Base-by-base conservation (phyloP, 2,329 filamentous ascomycete species). In the Pseudogymnoascus sp. region DNA sequence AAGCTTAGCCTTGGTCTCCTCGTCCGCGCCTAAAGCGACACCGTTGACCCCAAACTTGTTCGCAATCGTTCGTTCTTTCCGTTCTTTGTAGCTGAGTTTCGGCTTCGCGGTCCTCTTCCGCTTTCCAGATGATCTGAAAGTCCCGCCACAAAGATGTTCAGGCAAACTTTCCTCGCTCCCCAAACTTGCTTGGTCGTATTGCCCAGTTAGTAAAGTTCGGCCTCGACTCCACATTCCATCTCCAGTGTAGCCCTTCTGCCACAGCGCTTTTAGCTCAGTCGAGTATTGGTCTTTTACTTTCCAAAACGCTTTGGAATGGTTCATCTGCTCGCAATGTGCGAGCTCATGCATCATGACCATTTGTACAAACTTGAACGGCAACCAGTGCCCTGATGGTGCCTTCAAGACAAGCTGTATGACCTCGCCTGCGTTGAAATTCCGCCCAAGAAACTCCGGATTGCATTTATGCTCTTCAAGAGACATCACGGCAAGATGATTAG, bases 281-380 rank as follows among this genome's bases (percentile, higher is more conserved):
- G 89, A 87, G 71, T 89, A 95, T 43, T 79, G 76, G 73, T 95
- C 89, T 55, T 91, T 80, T 16, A 93, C 88, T 8, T 83, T 82
- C 91, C 91, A 96, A 70, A 96, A 96, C 2, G 84, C 85, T 62
- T 84, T 82, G 1, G 86, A 88, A 72, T 96, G 91, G 73, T 96
- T 96, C 92, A 96, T 96, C 72, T 96, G 88, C 74, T 90, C 89
- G 80, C 89, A 93, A 74, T 96, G 91, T 2, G 91, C 91, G 31
- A 96, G 79, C 71, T 80, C 80, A 73, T 96, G 91, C 85, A 96
- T 93, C 91, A 96, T 96, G 67, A 96, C 90, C 89, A 95, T 93
- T 75, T 95, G 90, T 14, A 96, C 89, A 71, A 92, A 91, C 65
- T 85, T 80, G 71, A 95, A 92, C 0, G 90, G 89, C 21, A 96